A percentile compares a stretch with the other conserved stretches of the same genome.
phyloP scores from a whole-genome alignment of 192 early-diverging fungal species.

The Gaertneriomyces sp. region DNA sequence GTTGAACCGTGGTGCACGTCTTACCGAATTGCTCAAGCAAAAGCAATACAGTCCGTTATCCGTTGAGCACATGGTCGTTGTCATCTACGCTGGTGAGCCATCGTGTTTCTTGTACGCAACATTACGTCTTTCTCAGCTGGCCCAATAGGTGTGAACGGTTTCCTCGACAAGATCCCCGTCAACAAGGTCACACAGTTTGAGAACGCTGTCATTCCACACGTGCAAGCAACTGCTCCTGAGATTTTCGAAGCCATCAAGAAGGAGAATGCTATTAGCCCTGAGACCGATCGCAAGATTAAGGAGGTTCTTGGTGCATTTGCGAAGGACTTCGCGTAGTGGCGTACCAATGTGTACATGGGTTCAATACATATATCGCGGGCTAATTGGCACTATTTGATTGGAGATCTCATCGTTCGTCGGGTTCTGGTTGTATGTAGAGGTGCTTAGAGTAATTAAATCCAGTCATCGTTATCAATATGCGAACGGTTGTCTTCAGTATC shows the following conservation, averaged over 20 bases:
- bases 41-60: constrained; percentile 95
- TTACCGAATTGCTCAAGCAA: constrained; percentile 99
- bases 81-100: constrained; percentile 81
- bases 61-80: constrained; percentile 96
- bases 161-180: constrained; percentile 97
- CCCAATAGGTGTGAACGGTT: constrained; percentile 87
- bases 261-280: constrained; percentile 82
- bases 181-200: constrained; percentile 93
- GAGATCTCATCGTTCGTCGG: too few species aligned
- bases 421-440: too few species aligned
- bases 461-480: too few species aligned
- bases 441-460: too few species aligned
- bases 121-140: not conserved
- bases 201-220: constrained; percentile 79
- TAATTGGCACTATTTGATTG: too few species aligned
- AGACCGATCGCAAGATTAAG: constrained; percentile 90
- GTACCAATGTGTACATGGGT: too few species aligned
- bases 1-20: constrained; percentile 99
- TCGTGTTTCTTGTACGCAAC: not conserved
- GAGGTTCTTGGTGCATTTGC: constrained; percentile 58
- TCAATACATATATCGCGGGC: too few species aligned
- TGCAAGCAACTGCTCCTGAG: constrained; percentile 84
- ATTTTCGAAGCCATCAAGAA: constrained; percentile 87
- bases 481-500: too few species aligned
- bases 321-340: constrained; percentile 35